A percentile compares a stretch with the other conserved stretches of the same genome.
Evolutionary conservation across 495 filamentous ascomycete genomes (phyloP).

Genomic region (Aspergillus conjunctus): DNA sequence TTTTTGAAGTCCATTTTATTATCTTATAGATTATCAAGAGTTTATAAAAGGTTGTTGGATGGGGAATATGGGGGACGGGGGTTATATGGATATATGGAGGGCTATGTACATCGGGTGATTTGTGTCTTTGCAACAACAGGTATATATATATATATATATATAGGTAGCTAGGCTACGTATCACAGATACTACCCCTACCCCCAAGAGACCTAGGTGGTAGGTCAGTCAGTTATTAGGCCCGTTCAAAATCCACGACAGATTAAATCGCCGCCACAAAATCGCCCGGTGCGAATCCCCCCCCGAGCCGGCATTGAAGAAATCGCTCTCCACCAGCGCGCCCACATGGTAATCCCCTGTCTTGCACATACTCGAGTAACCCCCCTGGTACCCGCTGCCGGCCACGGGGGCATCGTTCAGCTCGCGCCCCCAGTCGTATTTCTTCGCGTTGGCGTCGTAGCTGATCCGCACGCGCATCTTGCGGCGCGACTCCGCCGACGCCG

Average conservation of each 20-base stretch:
- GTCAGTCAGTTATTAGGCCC: constrained; percentile 8
- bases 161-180: not conserved
- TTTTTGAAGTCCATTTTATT: not conserved
- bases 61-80: not conserved
- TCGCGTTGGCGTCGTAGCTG: constrained; percentile 8
- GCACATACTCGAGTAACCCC: constrained; percentile 16
- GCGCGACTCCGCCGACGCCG: not conserved
- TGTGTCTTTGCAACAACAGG: not conserved
- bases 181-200: too few species aligned
- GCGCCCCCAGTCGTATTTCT: constrained; percentile 7
- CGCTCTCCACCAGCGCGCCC: constrained; percentile 6
- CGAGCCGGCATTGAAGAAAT: constrained; percentile 15
- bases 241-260: constrained; percentile 19
- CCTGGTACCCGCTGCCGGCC: constrained; percentile 1
- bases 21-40: not conserved
- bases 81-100: not conserved
- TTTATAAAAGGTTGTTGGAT: too few species aligned
- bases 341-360: constrained; percentile 15
- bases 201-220: too few species aligned
- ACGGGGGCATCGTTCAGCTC: constrained; percentile 11
- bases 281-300: constrained; percentile 5
- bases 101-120: too few species aligned
- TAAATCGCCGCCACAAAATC: constrained; percentile 15
- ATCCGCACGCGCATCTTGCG: constrained; percentile 9
- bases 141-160: not conserved